A percentile compares a stretch with the other conserved stretches of the same genome.
Evolutionary conservation across 2,329 filamentous ascomycete genomes (phyloP).

Genomic region (Hypomyces rosellus): DNA sequence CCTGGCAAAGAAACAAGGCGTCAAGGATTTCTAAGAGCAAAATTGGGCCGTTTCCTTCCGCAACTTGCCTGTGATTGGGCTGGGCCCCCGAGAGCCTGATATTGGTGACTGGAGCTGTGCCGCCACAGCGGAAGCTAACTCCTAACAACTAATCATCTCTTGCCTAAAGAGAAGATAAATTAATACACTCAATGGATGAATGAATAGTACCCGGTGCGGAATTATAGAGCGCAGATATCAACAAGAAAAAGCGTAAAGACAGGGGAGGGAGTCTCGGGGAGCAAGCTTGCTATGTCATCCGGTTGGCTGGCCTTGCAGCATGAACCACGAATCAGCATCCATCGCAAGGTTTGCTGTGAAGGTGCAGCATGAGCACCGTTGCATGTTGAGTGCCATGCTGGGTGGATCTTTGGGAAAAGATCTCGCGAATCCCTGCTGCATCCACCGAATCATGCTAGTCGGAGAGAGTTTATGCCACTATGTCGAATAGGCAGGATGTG

Average conservation of each 20-base stretch:
- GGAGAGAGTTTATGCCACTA: no score
- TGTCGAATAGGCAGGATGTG: no score
- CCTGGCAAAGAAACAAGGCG: neutral
- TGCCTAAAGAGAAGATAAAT: neutral
- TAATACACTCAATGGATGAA: neutral
- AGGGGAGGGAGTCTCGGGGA: neutral
- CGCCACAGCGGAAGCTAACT: neutral
- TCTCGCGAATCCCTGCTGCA: neutral
- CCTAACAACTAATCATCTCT: neutral
- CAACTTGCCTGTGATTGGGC: neutral
- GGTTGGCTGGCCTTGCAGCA: neutral
- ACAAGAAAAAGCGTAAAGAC: neutral
- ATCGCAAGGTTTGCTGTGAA: constrained; percentile 4
- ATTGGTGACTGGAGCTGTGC: neutral
- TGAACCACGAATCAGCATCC: neutral
- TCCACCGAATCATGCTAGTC: neutral
- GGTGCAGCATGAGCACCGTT: neutral
- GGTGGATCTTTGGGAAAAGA: neutral
- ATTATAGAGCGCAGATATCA: neutral
- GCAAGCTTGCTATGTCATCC: neutral
- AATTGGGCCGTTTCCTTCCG: neutral
- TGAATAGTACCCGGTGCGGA: neutral
- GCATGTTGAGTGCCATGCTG: neutral
- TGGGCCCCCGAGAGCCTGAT: neutral
- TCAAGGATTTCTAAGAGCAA: neutral